A percentile compares a stretch with the other conserved stretches of the same genome.
phyloP scores from a whole-genome alignment of 228 moss, liverwort and hornwort genomes.

The Sphagnum fallax region DNA sequence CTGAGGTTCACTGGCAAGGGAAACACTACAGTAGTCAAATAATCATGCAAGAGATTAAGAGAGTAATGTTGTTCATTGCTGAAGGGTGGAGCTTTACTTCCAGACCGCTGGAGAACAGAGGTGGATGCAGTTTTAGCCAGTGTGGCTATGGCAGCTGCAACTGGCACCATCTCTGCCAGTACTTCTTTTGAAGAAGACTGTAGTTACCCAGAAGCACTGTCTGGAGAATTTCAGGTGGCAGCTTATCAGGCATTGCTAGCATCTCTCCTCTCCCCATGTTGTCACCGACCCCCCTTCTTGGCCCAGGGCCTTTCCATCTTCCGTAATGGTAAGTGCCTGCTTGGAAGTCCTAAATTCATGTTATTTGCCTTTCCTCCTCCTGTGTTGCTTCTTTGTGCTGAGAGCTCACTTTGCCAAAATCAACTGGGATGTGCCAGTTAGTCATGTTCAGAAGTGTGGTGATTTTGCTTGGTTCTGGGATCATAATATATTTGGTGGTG shows the following conservation, averaged over 20 bases:
- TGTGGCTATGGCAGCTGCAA: constrained; percentile 86
- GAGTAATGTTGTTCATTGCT: not conserved
- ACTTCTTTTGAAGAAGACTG: constrained; percentile 69
- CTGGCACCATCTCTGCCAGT: constrained; percentile 55
- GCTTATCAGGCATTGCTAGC: constrained; percentile 94
- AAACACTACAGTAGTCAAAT: no score
- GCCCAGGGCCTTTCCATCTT: constrained; percentile 91
- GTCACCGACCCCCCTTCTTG: constrained; percentile 91
- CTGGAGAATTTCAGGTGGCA: constrained; percentile 78
- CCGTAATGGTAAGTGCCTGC: constrained; percentile 54
- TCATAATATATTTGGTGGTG: no score
- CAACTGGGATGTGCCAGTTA: no score
- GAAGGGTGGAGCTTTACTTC: constrained; percentile 88
- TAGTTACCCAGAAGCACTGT: constrained; percentile 60
- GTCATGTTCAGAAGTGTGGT: no score
- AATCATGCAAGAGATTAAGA: no score
- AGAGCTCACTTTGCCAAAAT: no score
- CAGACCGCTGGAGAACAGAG: constrained; percentile 94
- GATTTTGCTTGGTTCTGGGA: no score
- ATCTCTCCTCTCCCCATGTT: constrained; percentile 91
- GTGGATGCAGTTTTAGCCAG: constrained; percentile 85
- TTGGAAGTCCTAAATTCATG: no score
- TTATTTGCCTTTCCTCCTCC: no score
- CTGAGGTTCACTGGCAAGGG: no score
- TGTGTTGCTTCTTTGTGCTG: no score